Percentiles rank a stretch among this genome's conserved stretches.
phyloP scores from a whole-genome alignment of 1,284 basidiomycete genomes.

The Puccinia triticina region DNA sequence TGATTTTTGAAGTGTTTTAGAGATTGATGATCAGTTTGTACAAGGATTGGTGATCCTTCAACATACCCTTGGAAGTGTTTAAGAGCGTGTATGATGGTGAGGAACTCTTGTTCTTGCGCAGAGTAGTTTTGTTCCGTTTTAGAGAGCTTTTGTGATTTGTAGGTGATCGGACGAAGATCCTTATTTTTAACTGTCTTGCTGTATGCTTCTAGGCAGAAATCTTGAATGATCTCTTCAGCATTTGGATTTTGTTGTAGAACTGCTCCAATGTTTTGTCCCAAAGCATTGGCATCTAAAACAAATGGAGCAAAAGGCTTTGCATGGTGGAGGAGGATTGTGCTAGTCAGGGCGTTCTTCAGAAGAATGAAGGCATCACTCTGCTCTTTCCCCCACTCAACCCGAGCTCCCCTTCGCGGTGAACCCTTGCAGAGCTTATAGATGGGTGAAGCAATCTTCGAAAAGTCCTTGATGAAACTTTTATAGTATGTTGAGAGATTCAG shows the following conservation, averaged over 20 bases:
- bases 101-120: conserved; percentile 5
- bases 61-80: conserved; percentile 26
- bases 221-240: background rate
- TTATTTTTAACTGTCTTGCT: conserved; percentile 5
- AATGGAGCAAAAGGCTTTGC: conserved; percentile 9
- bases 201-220: background rate
- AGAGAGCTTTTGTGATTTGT: conserved; percentile 16
- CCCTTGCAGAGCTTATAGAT: background rate
- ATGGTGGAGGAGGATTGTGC: conserved; percentile 6
- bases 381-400: conserved; percentile 8
- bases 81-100: conserved; percentile 23
- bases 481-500: conserved; percentile 30
- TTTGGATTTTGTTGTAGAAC: conserved; percentile 27
- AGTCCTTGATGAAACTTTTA: conserved; percentile 33
- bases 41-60: conserved; percentile 32
- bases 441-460: conserved; percentile 16
- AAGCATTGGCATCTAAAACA: conserved; percentile 2
- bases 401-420: background rate
- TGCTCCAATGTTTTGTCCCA: conserved; percentile 27
- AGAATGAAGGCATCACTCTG: background rate
- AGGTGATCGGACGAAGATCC: background rate
- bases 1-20: conserved; percentile 40
- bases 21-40: conserved; percentile 20
- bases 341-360: background rate
- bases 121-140: conserved; percentile 14